These are phyloP conservation scores for Fusarium humuli DNA, from an alignment of 2,329 filamentous ascomycete genomes.

Conservation along the genomic window DNA sequence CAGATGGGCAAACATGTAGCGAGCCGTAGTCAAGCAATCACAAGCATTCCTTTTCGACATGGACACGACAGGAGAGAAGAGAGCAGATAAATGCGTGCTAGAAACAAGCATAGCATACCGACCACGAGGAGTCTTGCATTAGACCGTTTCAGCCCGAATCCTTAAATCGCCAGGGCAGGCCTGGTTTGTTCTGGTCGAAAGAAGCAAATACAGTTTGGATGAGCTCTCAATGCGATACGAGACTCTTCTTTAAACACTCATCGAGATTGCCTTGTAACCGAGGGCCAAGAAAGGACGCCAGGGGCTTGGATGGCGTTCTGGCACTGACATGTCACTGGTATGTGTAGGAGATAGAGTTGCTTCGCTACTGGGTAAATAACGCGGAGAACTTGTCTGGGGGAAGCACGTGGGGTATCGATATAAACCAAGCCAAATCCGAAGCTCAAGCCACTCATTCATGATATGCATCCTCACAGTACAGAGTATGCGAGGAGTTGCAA, in stretches of 20 bases:
- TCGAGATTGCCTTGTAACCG: background rate
- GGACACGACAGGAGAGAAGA: constrained; percentile 3
- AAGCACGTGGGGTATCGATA: background rate
- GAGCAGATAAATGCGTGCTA: background rate
- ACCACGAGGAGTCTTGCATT: background rate
- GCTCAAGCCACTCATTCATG: background rate
- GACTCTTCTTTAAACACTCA: background rate
- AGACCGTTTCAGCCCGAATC: constrained; percentile 22
- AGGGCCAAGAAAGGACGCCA: background rate
- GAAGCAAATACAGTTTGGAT: constrained; percentile 2
- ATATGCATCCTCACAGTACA: background rate
- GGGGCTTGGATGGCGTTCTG: background rate
- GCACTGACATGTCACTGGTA: constrained; percentile 1
- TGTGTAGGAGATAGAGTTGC: background rate
- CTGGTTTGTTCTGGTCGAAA: background rate
- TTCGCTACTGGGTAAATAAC: background rate
- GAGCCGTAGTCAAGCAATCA: background rate
- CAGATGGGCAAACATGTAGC: constrained; percentile 28
- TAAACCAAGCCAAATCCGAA: background rate
- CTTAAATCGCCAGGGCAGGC: background rate
- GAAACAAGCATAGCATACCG: background rate
- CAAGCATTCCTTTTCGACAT: background rate
- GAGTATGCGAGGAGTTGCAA: background rate
- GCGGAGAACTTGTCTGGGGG: background rate
- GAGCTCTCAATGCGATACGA: background rate